These are phyloP conservation scores for Escallonia rubra DNA, from an alignment of 129 eudicot genomes.

Conservation along the genomic window DNA sequence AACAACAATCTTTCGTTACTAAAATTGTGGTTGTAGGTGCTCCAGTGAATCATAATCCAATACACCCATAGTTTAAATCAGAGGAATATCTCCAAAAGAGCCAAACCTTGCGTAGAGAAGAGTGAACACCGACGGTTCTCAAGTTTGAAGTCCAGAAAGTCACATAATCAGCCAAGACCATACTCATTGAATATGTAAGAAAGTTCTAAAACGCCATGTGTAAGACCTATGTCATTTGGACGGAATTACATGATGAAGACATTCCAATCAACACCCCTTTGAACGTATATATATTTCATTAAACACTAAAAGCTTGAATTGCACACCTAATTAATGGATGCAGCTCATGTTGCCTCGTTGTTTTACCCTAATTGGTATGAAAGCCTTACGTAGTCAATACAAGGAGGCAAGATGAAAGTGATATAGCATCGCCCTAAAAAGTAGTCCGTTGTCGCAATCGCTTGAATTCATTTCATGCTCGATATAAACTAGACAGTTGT, in stretches of 20 bases:
- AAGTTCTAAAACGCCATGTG: not conserved
- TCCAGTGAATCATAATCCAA: not conserved
- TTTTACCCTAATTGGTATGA: too few relatives aligned
- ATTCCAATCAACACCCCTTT: not conserved
- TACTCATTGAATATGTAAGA: too few relatives aligned
- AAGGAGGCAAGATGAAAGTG: too few relatives aligned
- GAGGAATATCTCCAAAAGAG: not conserved
- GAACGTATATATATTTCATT: not conserved
- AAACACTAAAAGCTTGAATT: not conserved
- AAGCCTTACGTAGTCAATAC: too few relatives aligned
- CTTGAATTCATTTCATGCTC: not conserved
- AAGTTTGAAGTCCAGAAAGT: not conserved
- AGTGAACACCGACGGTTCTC: not conserved
- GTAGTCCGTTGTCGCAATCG: not conserved
- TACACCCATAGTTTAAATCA: not conserved
- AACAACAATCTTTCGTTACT: too few relatives aligned
- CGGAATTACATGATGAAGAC: slow-evolving; percentile 3
- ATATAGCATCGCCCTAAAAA: not conserved
- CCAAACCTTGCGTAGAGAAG: not conserved
- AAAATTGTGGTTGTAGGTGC: slow-evolving; percentile 21
- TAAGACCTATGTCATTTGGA: slow-evolving; percentile 1
- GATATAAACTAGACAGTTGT: too few relatives aligned
- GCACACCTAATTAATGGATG: not conserved
- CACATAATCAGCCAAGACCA: not conserved
- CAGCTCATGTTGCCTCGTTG: not conserved